These are phyloP conservation scores for Discostella stelligeroides DNA, from an alignment of 108 stramenopile genomes.

Conservation along the genomic window DNA sequence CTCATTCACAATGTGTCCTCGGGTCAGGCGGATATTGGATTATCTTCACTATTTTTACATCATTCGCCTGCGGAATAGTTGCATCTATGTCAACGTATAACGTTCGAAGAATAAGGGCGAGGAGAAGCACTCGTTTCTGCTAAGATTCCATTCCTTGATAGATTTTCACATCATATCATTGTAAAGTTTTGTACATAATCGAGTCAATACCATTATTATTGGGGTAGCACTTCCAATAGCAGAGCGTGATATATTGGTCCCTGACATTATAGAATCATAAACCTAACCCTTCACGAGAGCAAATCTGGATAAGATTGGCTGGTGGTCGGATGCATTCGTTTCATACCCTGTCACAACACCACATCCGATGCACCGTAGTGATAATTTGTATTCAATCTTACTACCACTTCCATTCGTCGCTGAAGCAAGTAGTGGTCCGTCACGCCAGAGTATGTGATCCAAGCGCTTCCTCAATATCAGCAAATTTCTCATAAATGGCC, in stretches of 20 bases:
- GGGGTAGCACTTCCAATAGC: too few relatives aligned
- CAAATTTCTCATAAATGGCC: conserved; percentile 33
- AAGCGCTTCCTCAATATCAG: conserved; percentile 45
- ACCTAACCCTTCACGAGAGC: conserved; percentile 19
- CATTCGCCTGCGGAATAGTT: conserved; percentile 4
- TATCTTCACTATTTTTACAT: conserved; percentile 4
- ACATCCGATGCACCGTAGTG: conserved; percentile 33
- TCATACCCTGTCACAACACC: conserved; percentile 49
- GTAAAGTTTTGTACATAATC: too few relatives aligned
- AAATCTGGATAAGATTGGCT: conserved; percentile 44
- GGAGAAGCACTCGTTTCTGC: background rate
- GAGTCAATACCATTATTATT: too few relatives aligned
- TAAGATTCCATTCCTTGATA: too few relatives aligned
- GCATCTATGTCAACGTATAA: background rate
- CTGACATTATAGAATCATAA: too few relatives aligned
- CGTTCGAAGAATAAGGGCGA: conserved; percentile 4
- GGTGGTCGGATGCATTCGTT: conserved; percentile 44
- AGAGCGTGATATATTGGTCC: too few relatives aligned
- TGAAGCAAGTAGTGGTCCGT: conserved; percentile 3
- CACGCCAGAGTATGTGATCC: conserved; percentile 47
- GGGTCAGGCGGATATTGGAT: conserved; percentile 18
- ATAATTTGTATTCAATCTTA: background rate
- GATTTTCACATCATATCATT: too few relatives aligned
- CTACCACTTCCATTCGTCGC: background rate
- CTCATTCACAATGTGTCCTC: conserved; percentile 14